Evolutionary conservation across 2,329 filamentous ascomycete genomes (phyloP).

Genomic region (Fusarium sp.): DNA sequence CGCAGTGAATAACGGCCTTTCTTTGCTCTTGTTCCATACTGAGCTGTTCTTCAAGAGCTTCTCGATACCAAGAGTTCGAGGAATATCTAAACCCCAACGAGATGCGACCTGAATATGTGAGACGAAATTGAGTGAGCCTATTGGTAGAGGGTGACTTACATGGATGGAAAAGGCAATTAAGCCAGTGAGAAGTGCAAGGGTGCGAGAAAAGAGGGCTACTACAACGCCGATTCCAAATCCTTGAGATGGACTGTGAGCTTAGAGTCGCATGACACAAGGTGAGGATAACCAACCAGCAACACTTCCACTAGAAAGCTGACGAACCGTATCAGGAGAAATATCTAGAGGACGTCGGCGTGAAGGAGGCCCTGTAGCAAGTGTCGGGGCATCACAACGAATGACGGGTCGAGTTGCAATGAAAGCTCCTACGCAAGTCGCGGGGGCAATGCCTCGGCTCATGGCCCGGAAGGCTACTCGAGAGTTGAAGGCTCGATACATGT

Average conservation of each 20-base stretch:
- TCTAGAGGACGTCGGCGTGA: conserved; percentile 27
- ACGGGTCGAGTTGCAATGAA: conserved; percentile 37
- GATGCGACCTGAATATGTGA: conserved; percentile 52
- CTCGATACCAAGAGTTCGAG: conserved; percentile 50
- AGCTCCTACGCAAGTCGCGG: conserved; percentile 41
- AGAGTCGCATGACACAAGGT: background rate
- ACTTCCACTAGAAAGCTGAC: conserved; percentile 64
- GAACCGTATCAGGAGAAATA: conserved; percentile 49
- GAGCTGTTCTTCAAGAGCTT: conserved; percentile 50
- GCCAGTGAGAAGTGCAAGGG: conserved; percentile 73
- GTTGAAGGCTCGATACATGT: conserved; percentile 39
- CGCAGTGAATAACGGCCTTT: conserved; percentile 71
- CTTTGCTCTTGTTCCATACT: conserved; percentile 60
- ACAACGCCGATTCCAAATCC: conserved; percentile 71
- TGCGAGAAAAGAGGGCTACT: conserved; percentile 75
- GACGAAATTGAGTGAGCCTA: background rate
- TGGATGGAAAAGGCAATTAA: conserved; percentile 70
- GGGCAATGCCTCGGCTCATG: conserved; percentile 42
- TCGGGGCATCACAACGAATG: conserved; percentile 45
- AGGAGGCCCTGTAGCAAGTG: conserved; percentile 26
- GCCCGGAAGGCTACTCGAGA: conserved; percentile 36
- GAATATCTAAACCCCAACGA: conserved; percentile 54
- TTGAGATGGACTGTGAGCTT: conserved; percentile 42
- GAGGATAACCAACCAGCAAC: conserved; percentile 54
- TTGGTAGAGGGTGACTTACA: conserved; percentile 53